Conservation (phyloP, 306 rosid species). For the Dicorynia guianensis region DNA sequence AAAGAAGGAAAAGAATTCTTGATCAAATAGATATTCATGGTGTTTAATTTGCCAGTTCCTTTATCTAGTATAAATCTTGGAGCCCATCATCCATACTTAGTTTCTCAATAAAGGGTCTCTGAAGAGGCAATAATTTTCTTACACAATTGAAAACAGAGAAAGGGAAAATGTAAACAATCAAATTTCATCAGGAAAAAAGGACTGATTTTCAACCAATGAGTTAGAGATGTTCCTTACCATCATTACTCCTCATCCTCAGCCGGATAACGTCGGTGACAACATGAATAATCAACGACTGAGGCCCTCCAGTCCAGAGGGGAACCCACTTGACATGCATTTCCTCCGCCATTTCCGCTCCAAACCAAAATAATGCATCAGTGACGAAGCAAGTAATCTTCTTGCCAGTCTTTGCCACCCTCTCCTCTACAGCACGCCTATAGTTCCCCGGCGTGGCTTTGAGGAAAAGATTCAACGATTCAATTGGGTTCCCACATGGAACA, state of each 20-base stretch:
- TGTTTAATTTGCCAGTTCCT: too few relatives aligned
- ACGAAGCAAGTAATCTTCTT: constrained; percentile 58
- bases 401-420: constrained; percentile 47
- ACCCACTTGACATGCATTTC: constrained; percentile 67
- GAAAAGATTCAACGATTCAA: constrained; percentile 48
- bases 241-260: constrained; percentile 1
- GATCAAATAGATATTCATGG: too few relatives aligned
- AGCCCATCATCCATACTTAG: too few relatives aligned
- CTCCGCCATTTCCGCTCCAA: constrained; percentile 61
- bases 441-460: constrained; percentile 50
- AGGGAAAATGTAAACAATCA: too few relatives aligned
- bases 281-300: constrained; percentile 61
- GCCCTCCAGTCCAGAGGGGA: constrained; percentile 83
- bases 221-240: constrained; percentile 38
- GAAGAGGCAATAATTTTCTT: too few relatives aligned
- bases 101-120: too few relatives aligned
- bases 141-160: too few relatives aligned
- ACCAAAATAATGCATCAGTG: constrained; percentile 74
- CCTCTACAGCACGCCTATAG: constrained; percentile 42
- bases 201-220: background rate
- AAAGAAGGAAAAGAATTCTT: background rate
- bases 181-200: too few relatives aligned
- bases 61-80: too few relatives aligned
- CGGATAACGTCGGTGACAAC: constrained; percentile 50
- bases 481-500: constrained; percentile 31